Conservation (phyloP, 352 stramenopile genomes). For the Peronospora tabacina region DNA sequence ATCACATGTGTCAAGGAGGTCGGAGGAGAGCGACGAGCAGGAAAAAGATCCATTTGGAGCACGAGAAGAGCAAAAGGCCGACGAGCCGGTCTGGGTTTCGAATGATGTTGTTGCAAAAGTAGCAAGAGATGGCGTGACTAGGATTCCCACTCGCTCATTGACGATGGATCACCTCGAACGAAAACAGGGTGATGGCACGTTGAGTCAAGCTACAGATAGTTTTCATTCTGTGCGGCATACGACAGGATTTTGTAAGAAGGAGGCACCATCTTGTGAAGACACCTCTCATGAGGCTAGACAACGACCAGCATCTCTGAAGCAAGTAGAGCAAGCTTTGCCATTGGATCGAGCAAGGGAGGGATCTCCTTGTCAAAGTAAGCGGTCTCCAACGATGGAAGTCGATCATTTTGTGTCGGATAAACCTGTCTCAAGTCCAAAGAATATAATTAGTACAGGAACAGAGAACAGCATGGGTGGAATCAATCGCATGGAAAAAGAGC, state of each 20-base stretch:
- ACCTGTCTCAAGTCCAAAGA: slow-evolving; percentile 1
- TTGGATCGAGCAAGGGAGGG: slow-evolving; percentile 6
- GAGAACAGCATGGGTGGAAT: slow-evolving; percentile 6
- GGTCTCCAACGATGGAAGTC: slow-evolving; percentile 26
- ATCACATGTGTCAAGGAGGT: not conserved
- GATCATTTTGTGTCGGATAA: slow-evolving; percentile 21
- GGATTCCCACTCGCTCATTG: slow-evolving; percentile 1
- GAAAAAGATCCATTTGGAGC: not conserved
- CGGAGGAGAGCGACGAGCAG: slow-evolving; percentile 3
- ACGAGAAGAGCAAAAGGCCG: slow-evolving; percentile 3
- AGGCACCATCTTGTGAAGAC: slow-evolving; percentile 3
- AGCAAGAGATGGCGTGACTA: slow-evolving; percentile 6
- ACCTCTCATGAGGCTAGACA: slow-evolving; percentile 2
- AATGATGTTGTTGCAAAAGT: not conserved
- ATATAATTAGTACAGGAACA: slow-evolving; percentile 1
- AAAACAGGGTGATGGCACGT: slow-evolving; percentile 9
- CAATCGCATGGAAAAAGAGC: slow-evolving; percentile 32
- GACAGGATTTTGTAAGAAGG: not conserved
- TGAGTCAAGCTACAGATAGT: not conserved
- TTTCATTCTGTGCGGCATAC: not conserved
- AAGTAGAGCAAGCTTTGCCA: slow-evolving; percentile 7
- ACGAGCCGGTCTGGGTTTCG: not conserved
- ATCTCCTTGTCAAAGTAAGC: slow-evolving; percentile 13
- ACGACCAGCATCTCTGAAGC: slow-evolving; percentile 6
- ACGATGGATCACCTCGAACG: slow-evolving; percentile 1